These are phyloP conservation scores for Oenanthe sinensis DNA, from an alignment of 129 eudicot species.

Conservation along the genomic window DNA sequence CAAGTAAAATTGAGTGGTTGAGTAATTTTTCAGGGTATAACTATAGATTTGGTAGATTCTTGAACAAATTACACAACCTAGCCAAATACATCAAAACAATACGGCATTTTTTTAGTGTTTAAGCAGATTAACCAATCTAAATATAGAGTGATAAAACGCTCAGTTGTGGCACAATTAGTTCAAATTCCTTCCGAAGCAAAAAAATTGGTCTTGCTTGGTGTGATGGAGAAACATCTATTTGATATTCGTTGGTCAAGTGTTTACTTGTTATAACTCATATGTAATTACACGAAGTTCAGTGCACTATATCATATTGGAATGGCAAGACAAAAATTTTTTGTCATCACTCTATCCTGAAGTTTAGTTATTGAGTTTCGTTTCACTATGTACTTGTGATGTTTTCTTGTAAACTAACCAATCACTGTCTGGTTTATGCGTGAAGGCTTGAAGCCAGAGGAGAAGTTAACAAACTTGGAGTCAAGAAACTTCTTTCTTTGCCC, in stretches of 20 bases:
- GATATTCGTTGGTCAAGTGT: background rate
- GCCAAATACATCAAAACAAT: background rate
- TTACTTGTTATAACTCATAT: too few relatives aligned
- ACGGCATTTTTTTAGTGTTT: background rate
- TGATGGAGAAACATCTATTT: background rate
- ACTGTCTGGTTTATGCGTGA: background rate
- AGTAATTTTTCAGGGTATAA: too few relatives aligned
- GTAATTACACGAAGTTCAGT: background rate
- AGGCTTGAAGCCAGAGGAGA: constrained; percentile 37
- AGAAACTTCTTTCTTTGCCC: constrained; percentile 38
- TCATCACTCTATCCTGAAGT: too few relatives aligned
- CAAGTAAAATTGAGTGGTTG: background rate
- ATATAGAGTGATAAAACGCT: too few relatives aligned
- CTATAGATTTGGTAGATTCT: too few relatives aligned
- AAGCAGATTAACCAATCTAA: background rate
- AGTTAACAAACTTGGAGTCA: constrained; percentile 34
- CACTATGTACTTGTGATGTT: background rate
- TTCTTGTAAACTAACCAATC: background rate
- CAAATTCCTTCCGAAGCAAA: background rate
- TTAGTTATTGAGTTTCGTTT: too few relatives aligned
- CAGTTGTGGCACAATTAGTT: too few relatives aligned
- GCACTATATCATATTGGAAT: too few relatives aligned
- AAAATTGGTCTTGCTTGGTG: background rate
- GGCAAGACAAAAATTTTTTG: too few relatives aligned
- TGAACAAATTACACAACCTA: background rate